Conservation (phyloP, 163 green algal species). For the Coccomyxa subellipsoidea region DNA sequence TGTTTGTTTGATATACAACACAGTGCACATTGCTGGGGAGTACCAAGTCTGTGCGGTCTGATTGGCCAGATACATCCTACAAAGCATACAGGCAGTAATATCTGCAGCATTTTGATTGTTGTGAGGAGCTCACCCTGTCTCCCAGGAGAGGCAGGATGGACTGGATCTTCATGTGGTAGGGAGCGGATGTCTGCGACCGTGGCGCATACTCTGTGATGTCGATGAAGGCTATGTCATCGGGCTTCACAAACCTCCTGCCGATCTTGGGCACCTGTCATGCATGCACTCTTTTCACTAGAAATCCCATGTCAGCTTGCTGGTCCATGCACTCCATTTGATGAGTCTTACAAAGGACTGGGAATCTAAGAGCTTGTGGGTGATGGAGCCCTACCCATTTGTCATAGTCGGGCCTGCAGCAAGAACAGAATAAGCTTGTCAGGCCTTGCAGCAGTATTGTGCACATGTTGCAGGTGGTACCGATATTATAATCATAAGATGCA, state of each 20-base stretch:
- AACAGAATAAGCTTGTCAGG: background rate
- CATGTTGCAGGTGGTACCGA: too few relatives aligned
- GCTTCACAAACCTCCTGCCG: background rate
- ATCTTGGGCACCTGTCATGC: background rate
- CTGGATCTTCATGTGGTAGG: background rate
- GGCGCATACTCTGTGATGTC: background rate
- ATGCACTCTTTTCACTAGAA: too few relatives aligned
- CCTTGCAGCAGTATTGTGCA: too few relatives aligned
- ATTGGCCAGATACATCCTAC: background rate
- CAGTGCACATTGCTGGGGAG: too few relatives aligned
- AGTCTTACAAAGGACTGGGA: too few relatives aligned
- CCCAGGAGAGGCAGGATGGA: background rate
- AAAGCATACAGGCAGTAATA: too few relatives aligned
- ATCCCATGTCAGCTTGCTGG: too few relatives aligned
- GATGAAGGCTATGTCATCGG: constrained; percentile 8
- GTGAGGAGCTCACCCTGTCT: background rate
- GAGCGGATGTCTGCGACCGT: background rate
- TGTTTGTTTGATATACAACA: too few relatives aligned
- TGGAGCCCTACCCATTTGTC: background rate
- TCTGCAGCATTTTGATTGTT: too few relatives aligned
- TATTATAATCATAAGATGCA: too few relatives aligned
- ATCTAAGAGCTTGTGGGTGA: too few relatives aligned
- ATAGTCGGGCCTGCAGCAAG: background rate
- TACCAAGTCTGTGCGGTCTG: background rate
- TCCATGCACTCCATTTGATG: too few relatives aligned